Percentiles rank a stretch among this genome's conserved stretches.
Conservation (phyloP, 2,329 filamentous ascomycete species). For the Torrubiellomyces zombiae region DNA sequence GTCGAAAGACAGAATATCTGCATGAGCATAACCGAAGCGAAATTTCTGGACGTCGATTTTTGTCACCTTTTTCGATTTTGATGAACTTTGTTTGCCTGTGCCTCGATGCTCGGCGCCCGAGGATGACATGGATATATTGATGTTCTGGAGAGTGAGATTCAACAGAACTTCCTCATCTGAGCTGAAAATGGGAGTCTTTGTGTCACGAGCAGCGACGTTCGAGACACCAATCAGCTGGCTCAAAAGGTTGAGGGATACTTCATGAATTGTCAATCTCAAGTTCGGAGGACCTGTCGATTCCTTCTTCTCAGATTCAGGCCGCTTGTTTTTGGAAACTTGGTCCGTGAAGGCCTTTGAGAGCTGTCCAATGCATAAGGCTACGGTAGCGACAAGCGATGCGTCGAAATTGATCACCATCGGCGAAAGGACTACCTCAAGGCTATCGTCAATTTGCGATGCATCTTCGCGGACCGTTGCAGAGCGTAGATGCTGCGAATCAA, state of each 20-base stretch:
- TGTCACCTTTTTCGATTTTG: slow-evolving; percentile 13
- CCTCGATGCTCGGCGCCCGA: too few relatives aligned
- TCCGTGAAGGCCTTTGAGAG: slow-evolving; percentile 28
- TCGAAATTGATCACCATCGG: slow-evolving; percentile 38
- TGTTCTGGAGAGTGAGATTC: slow-evolving; percentile 28
- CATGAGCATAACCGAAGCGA: slow-evolving; percentile 43
- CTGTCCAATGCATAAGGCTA: slow-evolving; percentile 32
- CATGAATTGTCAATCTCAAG: too few relatives aligned
- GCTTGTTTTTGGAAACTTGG: too few relatives aligned
- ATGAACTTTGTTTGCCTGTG: slow-evolving; percentile 4
- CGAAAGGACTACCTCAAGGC: slow-evolving; percentile 33
- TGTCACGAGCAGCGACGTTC: slow-evolving; percentile 28
- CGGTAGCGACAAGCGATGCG: slow-evolving; percentile 36
- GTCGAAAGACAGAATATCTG: slow-evolving; percentile 48
- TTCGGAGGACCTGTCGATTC: too few relatives aligned
- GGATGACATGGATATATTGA: slow-evolving; percentile 15
- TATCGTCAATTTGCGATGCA: too few relatives aligned
- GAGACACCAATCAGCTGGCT: slow-evolving; percentile 36
- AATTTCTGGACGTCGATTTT: slow-evolving; percentile 38
- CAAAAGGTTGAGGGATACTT: slow-evolving; percentile 37
- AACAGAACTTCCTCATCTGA: slow-evolving; percentile 35
- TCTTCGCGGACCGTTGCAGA: not conserved
- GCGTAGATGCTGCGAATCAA: slow-evolving; percentile 10
- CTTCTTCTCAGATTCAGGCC: too few relatives aligned
- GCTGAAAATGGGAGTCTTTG: slow-evolving; percentile 22